Conservation (phyloP, 495 filamentous ascomycete species). For the Cercophora newfieldiana region DNA sequence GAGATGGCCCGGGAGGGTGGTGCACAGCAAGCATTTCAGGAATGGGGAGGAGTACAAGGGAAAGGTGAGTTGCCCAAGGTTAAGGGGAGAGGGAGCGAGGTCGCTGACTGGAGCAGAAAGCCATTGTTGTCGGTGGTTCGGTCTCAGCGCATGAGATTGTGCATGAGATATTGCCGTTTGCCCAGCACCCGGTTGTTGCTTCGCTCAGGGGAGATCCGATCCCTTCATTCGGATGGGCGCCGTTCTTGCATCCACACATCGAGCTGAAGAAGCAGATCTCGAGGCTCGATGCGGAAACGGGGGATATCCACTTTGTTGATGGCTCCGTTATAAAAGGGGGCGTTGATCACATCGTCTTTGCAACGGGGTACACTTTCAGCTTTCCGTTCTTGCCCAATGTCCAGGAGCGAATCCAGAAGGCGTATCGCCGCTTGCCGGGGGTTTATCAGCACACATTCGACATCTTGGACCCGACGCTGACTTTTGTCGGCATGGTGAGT, state of each 20-base stretch:
- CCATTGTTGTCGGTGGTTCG: conserved; percentile 35
- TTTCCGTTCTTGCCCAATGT: conserved; percentile 55
- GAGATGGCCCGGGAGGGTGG: conserved; percentile 35
- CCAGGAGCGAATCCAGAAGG: conserved; percentile 48
- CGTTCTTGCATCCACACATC: conserved; percentile 52
- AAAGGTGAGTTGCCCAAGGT: conserved; percentile 39
- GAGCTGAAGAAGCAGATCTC: conserved; percentile 47
- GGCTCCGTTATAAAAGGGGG: conserved; percentile 45
- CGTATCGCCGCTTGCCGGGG: conserved; percentile 49
- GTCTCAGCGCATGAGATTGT: conserved; percentile 38
- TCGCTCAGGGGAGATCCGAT: conserved; percentile 34
- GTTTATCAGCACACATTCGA: conserved; percentile 61
- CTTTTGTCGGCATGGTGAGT: conserved; percentile 42
- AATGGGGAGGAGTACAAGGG: conserved; percentile 34
- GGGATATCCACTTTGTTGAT: conserved; percentile 51
- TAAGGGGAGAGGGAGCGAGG: neutral
- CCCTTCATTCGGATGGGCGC: conserved; percentile 41
- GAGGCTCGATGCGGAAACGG: conserved; percentile 34
- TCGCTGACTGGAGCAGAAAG: conserved; percentile 22
- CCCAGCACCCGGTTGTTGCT: conserved; percentile 30
- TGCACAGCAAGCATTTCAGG: conserved; percentile 40
- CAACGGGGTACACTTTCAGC: conserved; percentile 59
- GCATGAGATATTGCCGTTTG: conserved; percentile 35
- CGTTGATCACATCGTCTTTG: conserved; percentile 62
- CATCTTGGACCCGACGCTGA: conserved; percentile 45